Evolutionary conservation across 352 stramenopile species (phyloP), one percentile per base, ranked within the genome.

Genomic region (Globisporangium middletonii): DNA sequence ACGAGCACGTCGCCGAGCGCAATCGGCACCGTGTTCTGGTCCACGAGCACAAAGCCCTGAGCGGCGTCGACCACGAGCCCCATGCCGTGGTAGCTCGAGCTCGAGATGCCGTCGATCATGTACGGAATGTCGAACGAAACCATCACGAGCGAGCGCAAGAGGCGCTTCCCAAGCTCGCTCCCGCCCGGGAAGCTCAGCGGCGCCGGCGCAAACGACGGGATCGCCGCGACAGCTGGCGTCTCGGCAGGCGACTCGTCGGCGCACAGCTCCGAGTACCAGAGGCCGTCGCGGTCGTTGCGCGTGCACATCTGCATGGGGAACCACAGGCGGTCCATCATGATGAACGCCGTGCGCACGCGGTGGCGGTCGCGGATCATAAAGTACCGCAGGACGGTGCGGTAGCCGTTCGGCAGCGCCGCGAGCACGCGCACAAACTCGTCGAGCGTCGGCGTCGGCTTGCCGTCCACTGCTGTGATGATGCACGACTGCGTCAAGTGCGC

Each of bases 81-180:
- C 26, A 91, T 85, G 9, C 91, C 92, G 43, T 94, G 76, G 56
- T 95, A 97, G 46, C 79, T 93, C 2, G 80, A 94, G 64, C 80
- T 92, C 19, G 83, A 92, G 55, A 97, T 93, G 19, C 87, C 89
- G 63, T 97, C 89, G 57, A 96, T 77, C 75, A 92, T 90, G 63
- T 95, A 95, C n/a, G 89, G 89, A 50, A 96, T 90, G 55, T 96
- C 86, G 65, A 96, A 96, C n/a, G 79, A 79, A 2, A 96, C 88
- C 86, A 95, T 96, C 13, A 97, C 89, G 2, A 97, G 74, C 18
- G 84, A 92, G 19, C 76, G 51, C 45, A 94, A 57, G 12, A 89
- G 70, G 43, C 89, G 88, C 52, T 90, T 92, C 12, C 82, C 79
- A 1, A 88, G 51, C 8, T 64, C 69, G 49, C 76, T 87, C 4